Percentiles rank a stretch among this genome's conserved stretches.
These are phyloP conservation scores for Populus deltoides DNA, from an alignment of 345 rosid genomes.

Conservation along the genomic window DNA sequence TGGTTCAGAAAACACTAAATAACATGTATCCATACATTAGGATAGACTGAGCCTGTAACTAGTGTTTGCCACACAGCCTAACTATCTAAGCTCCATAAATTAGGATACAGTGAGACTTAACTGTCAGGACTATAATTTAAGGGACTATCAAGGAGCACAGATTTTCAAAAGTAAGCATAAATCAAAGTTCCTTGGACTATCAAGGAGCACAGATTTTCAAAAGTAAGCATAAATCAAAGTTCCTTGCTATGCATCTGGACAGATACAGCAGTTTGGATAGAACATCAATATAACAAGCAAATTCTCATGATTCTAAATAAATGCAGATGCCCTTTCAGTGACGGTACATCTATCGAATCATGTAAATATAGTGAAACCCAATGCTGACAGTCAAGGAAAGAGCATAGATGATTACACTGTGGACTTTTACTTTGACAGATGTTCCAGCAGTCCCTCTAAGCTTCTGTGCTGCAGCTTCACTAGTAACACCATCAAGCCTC, in stretches of 20 bases:
- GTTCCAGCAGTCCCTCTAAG: slow-evolving; percentile 89
- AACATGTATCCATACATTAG: too few relatives aligned
- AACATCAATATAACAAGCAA: too few relatives aligned
- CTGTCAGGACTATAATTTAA: neutral
- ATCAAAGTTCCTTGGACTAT: neutral
- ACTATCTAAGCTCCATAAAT: neutral
- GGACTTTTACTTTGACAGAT: slow-evolving; percentile 66
- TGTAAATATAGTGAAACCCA: too few relatives aligned
- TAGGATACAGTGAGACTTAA: neutral
- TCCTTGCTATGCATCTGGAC: neutral
- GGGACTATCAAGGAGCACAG: too few relatives aligned
- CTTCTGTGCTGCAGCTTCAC: slow-evolving; percentile 83
- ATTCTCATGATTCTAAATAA: too few relatives aligned
- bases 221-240: neutral
- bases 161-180: neutral
- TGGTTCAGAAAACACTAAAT: neutral
- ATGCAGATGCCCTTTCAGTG: too few relatives aligned
- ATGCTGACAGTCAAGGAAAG: neutral
- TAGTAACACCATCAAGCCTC: slow-evolving; percentile 56
- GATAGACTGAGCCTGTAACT: too few relatives aligned
- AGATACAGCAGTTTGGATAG: neutral
- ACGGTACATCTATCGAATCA: too few relatives aligned
- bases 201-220: too few relatives aligned
- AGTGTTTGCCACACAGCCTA: neutral
- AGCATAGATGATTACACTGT: slow-evolving; percentile 41